These are phyloP conservation scores for Hibiscus tridactylites DNA, from an alignment of 345 rosid genomes.

Conservation along the genomic window DNA sequence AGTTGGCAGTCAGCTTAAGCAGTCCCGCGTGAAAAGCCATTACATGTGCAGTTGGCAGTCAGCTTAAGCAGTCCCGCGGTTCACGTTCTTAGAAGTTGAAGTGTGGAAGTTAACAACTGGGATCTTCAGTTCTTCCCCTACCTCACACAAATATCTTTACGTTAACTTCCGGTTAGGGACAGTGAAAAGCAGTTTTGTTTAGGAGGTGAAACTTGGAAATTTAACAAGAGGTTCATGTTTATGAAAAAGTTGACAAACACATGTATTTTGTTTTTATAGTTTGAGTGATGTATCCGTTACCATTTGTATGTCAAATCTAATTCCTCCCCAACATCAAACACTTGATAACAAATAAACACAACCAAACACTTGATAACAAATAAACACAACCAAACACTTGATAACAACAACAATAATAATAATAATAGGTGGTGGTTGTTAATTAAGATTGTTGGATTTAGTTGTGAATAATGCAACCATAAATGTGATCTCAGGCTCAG, in stretches of 20 bases:
- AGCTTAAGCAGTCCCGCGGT: neutral
- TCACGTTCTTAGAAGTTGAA: neutral
- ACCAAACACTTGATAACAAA: neutral
- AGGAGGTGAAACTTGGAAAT: no score
- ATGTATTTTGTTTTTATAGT: neutral
- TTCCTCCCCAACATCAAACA: neutral
- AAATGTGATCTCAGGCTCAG: neutral
- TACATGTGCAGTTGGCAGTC: neutral
- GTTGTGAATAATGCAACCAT: neutral
- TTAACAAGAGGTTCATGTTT: no score
- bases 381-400: neutral
- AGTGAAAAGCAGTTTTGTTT: no score
- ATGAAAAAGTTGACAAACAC: no score
- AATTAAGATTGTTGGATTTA: neutral
- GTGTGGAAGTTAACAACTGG: neutral
- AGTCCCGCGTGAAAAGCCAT: no score
- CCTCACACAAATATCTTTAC: no score
- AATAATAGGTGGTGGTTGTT: no score
- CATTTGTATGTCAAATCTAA: neutral
- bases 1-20: no score
- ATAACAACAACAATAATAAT: no score
- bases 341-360: neutral
- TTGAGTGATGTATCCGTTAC: neutral
- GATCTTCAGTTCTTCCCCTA: no score
- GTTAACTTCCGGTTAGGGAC: no score